Evolutionary conservation across 306 rosid species (phyloP).

Genomic region (Pachyrhizus erosus): DNA sequence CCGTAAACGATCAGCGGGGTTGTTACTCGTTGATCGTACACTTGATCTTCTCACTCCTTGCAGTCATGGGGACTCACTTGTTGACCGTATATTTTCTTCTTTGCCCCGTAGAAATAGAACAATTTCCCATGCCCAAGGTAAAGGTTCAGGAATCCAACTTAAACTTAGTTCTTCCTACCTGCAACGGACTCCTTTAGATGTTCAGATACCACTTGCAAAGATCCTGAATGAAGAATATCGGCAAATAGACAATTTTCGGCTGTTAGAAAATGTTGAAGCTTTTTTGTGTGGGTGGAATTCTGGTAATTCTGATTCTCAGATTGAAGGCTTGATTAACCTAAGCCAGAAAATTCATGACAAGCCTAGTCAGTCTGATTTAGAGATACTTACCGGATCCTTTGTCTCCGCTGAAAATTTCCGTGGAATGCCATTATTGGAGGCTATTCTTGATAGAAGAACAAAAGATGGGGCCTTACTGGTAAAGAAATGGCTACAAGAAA

Average conservation of each 20-base stretch:
- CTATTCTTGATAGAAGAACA: constrained; percentile 81
- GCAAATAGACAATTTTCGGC: constrained; percentile 54
- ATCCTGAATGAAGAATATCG: constrained; percentile 65
- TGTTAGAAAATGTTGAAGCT: constrained; percentile 73
- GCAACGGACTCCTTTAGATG: constrained; percentile 78
- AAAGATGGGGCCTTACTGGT: constrained; percentile 81
- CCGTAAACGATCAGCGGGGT: constrained; percentile 83
- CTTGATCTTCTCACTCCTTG: constrained; percentile 98
- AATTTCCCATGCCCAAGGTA: constrained; percentile 55
- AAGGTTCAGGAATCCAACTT: constrained; percentile 61
- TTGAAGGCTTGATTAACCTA: constrained; percentile 59
- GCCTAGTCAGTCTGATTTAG: constrained; percentile 48
- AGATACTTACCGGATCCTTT: constrained; percentile 68
- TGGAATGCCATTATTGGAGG: constrained; percentile 84
- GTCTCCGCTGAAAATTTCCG: constrained; percentile 78
- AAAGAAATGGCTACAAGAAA: constrained; percentile 96
- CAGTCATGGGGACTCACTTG: constrained; percentile 90
- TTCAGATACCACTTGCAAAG: constrained; percentile 77
- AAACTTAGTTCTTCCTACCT: constrained; percentile 60
- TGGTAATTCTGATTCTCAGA: constrained; percentile 60
- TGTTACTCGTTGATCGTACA: constrained; percentile 84
- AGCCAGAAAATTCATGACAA: constrained; percentile 58
- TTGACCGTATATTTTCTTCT: constrained; percentile 83
- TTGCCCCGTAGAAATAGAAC: constrained; percentile 67
- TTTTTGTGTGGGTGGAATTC: constrained; percentile 85